These are phyloP conservation scores for Camelina sativa DNA, from an alignment of 345 rosid species.

Conservation along the genomic window DNA sequence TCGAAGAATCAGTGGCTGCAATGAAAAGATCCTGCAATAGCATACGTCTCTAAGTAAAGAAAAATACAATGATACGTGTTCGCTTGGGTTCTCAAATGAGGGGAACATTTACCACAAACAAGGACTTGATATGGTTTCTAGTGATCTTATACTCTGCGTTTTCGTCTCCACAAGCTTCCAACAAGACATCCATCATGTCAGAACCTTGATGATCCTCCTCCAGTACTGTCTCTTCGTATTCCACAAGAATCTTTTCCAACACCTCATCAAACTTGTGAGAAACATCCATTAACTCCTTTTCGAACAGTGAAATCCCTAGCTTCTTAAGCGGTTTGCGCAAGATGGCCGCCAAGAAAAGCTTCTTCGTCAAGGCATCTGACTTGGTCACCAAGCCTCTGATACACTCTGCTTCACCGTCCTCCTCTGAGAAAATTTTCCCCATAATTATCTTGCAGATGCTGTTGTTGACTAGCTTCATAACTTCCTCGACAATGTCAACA, in stretches of 20 bases:
- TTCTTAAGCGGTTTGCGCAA: too few species aligned
- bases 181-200: neutral
- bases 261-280: conserved; percentile 23
- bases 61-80: neutral
- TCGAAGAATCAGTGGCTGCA: neutral
- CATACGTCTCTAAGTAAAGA: neutral
- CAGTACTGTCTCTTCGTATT: neutral
- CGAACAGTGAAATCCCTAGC: neutral
- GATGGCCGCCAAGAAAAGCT: conserved; percentile 13
- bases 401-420: conserved; percentile 29
- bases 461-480: conserved; percentile 37
- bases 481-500: conserved; percentile 17
- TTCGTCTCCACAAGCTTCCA: neutral
- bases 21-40: neutral
- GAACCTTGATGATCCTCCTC: neutral
- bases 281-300: conserved; percentile 3
- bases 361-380: conserved; percentile 28
- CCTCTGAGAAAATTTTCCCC: conserved; percentile 39
- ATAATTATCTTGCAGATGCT: conserved; percentile 34
- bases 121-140: conserved; percentile 17
- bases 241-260: conserved; percentile 26
- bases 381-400: conserved; percentile 24
- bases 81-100: neutral
- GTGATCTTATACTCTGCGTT: neutral
- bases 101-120: conserved; percentile 30